Evolutionary conservation across 176 grass and related monocot genomes (phyloP), one percentile per base, ranked within the genome.

Genomic region (Tuctoria greenei): DNA sequence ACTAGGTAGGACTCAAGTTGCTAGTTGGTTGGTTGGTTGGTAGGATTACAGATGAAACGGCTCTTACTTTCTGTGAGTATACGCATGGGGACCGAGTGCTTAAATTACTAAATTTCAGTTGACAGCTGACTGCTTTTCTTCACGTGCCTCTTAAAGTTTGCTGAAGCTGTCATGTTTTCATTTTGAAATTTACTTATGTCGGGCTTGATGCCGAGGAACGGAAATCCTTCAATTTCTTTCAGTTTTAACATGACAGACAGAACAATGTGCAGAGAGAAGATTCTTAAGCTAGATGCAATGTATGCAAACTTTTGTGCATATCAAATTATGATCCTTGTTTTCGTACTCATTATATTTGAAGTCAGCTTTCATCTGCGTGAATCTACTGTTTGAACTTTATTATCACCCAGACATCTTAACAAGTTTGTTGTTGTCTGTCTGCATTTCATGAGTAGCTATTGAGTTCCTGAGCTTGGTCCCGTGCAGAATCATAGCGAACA

Each of bases 401-500:
- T 51, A 47, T 47, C 14, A 47, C 61, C 24, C 15, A 21, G 51
- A 11, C 10, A 77, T 75, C 39, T 70, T 62, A 52, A 49, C 31
- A 0, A 60, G 49, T 31, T 38, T 1, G 8, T 23, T 61, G 14
- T 63, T 63, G 54, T 26, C 46, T 79, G 8, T 15, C 61, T 56
- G 14, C 38, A 61, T 45, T 76, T 67, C 39, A 38, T 61, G 35
- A 46, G 20, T 61, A 67, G 45, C 18, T 54, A 64, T 69, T 56
- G 73, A 79, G 64, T 79, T 79, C 17, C 41, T 23, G 61, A 39
- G 57, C 31, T 80, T 80, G 25, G 4, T 71, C 68, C 74, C 25
- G 34, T 86, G 64, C 84, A 97, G 91, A 91, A 91, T 97, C 78
- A 42, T 97, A 71, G 94, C 94, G n/a, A 97, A 97, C 75, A 88